Percentiles rank a stretch among this genome's conserved stretches.
Conservation (phyloP, 2,329 filamentous ascomycete genomes). For the Metarhizium sp. region DNA sequence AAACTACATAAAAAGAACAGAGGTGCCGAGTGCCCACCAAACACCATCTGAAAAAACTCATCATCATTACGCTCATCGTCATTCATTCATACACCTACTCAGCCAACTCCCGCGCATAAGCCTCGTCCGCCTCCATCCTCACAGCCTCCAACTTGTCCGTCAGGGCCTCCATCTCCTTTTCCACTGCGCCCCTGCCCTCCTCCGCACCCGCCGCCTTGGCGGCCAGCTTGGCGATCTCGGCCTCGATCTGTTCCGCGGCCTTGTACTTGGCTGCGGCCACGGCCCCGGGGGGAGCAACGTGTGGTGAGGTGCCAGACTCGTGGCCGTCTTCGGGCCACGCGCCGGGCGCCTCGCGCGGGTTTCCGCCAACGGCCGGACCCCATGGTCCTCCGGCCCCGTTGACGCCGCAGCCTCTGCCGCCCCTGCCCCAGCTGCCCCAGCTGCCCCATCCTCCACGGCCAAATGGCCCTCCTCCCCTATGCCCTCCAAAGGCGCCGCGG, state of each 20-base stretch:
- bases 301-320: background rate
- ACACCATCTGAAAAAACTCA: background rate
- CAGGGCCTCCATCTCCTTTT: constrained; percentile 29
- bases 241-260: constrained; percentile 24
- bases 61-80: background rate
- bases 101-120: constrained; percentile 34
- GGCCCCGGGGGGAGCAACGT: constrained; percentile 11
- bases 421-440: constrained; percentile 6
- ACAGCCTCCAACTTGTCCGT: constrained; percentile 27
- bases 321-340: constrained; percentile 24
- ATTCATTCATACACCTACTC: background rate
- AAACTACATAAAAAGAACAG: no score
- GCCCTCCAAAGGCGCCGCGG: background rate
- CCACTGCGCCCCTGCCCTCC: constrained; percentile 13
- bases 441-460: constrained; percentile 8
- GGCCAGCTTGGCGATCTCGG: constrained; percentile 21
- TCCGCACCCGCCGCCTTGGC: constrained; percentile 15
- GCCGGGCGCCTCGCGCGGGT: constrained; percentile 14
- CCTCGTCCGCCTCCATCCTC: constrained; percentile 35
- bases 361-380: constrained; percentile 3
- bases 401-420: constrained; percentile 3
- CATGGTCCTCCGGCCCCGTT: constrained; percentile 5
- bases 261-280: constrained; percentile 27
- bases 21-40: no score
- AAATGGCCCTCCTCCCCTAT: background rate